Evolutionary conservation across 140 eudicot species (phyloP).

Genomic region (Flaveria floridana): DNA sequence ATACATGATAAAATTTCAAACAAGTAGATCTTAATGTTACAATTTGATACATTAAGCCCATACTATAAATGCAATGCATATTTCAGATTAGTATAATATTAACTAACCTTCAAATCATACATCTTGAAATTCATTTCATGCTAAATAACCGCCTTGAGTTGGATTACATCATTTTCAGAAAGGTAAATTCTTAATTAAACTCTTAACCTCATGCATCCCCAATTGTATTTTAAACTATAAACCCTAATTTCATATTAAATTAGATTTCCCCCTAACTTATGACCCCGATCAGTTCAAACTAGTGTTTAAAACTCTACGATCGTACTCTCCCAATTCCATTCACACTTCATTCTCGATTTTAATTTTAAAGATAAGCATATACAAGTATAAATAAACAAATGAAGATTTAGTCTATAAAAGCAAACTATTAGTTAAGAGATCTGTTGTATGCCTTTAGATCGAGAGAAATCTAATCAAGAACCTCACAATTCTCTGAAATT

Average conservation of each 20-base stretch:
- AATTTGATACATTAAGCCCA: constrained; percentile 1
- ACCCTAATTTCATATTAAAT: constrained; percentile 9
- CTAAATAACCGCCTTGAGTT: neutral
- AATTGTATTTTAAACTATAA: constrained; percentile 19
- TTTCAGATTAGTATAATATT: constrained; percentile 1
- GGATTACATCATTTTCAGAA: neutral
- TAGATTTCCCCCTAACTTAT: neutral
- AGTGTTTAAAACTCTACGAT: constrained; percentile 16
- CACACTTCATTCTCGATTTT: neutral
- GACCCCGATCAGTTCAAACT: neutral
- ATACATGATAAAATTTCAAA: neutral
- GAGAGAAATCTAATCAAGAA: neutral
- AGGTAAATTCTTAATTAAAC: neutral
- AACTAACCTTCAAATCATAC: neutral
- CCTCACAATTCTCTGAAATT: neutral
- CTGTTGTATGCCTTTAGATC: neutral
- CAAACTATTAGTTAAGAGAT: constrained; percentile 1
- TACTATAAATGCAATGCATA: neutral
- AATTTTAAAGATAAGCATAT: constrained; percentile 1
- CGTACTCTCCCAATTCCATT: neutral
- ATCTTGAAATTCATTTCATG: constrained; percentile 14
- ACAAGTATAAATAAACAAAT: constrained; percentile 16
- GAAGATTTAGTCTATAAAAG: constrained; percentile 17
- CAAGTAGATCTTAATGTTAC: constrained; percentile 21
- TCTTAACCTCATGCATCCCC: constrained; percentile 19